A percentile compares a stretch with the other conserved stretches of the same genome.
phyloP scores from a whole-genome alignment of 257 asterid genomes.

The Lithospermum erythrorhizon region DNA sequence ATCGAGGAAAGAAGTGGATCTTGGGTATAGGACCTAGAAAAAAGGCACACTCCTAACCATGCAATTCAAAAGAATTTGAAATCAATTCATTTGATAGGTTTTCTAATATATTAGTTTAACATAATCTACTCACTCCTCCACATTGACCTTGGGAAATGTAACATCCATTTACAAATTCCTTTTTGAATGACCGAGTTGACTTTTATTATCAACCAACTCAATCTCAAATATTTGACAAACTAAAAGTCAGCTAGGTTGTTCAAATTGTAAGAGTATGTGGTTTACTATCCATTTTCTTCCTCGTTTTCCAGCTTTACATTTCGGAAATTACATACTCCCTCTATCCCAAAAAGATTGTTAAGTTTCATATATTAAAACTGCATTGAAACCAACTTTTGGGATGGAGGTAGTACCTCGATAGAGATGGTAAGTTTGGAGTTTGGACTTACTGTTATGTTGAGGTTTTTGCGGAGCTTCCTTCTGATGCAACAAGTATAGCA shows the following conservation, averaged over 20 bases:
- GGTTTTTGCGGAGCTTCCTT: conserved; percentile 53
- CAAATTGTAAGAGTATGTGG: not conserved
- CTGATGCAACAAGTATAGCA: conserved; percentile 91
- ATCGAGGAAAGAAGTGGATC: not conserved
- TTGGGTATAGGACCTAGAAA: not conserved
- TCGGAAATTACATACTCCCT: not conserved
- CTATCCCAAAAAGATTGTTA: not conserved
- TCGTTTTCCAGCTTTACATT: not conserved
- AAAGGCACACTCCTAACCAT: not conserved
- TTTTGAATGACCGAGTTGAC: too few species aligned
- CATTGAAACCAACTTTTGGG: not conserved
- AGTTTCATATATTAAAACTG: not conserved
- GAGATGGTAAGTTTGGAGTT: not conserved
- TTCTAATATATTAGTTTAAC: not conserved
- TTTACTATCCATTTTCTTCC: not conserved
- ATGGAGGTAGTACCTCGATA: not conserved
- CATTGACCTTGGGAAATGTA: too few species aligned
- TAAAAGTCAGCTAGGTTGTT: not conserved
- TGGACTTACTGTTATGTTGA: conserved; percentile 51
- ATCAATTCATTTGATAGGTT: not conserved
- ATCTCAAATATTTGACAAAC: too few species aligned
- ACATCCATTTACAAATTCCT: too few species aligned
- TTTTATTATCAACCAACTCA: too few species aligned
- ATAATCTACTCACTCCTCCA: too few species aligned
- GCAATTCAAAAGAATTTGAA: not conserved